These are phyloP conservation scores for Conticribra weissflogii DNA, from an alignment of 108 stramenopile species.

Conservation along the genomic window DNA sequence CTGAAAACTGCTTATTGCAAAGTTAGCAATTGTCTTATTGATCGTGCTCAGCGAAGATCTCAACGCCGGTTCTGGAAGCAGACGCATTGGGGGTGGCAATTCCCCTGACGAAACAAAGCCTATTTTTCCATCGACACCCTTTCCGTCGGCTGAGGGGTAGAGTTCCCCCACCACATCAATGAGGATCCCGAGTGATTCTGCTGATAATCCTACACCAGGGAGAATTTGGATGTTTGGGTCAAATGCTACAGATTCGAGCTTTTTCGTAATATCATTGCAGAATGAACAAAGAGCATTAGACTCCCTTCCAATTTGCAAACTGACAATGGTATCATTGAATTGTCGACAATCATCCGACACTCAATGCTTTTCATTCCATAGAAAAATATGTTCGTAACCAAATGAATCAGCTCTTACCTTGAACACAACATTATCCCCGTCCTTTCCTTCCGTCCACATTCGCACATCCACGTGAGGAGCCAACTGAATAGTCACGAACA, in stretches of 20 bases:
- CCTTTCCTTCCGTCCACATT: constrained; percentile 64
- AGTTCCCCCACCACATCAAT: constrained; percentile 84
- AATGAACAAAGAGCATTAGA: background rate
- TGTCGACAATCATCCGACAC: background rate
- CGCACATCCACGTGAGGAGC: constrained; percentile 73
- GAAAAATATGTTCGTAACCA: too few relatives aligned
- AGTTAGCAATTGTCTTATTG: constrained; percentile 65
- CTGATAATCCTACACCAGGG: constrained; percentile 62
- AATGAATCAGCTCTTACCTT: background rate
- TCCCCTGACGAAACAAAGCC: constrained; percentile 67
- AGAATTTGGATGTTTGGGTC: constrained; percentile 79
- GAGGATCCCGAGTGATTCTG: constrained; percentile 59
- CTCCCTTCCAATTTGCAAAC: background rate
- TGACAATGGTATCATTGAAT: background rate
- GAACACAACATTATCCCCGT: constrained; percentile 46
- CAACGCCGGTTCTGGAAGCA: constrained; percentile 65
- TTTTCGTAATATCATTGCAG: background rate
- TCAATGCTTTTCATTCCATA: background rate
- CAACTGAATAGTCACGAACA: constrained; percentile 81
- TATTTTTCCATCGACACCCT: constrained; percentile 73
- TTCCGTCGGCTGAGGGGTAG: constrained; percentile 61
- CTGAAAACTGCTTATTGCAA: constrained; percentile 72
- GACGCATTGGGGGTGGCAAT: constrained; percentile 65
- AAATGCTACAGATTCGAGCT: constrained; percentile 69
- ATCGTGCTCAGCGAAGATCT: constrained; percentile 64